Percentiles rank a stretch among this genome's conserved stretches.
Conservation (phyloP, 164 flowering plant species). For the grape (Vitis vinifera) region ASM3070453v1 NC_081819.1:13371001-13371500, state of each 20-base stretch:
- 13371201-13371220: neutral
- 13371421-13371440: neutral
- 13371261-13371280: neutral
- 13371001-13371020: slow-evolving; percentile 5
- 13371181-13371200: neutral
- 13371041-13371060: slow-evolving; percentile 13
- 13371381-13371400: neutral
- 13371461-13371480: neutral
- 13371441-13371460: neutral
- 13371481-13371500: neutral
- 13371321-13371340: neutral
- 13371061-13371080: neutral
- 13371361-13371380: neutral
- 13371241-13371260: neutral
- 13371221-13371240: neutral
- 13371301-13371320: neutral
- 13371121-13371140: slow-evolving; percentile 3
- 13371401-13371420: neutral
- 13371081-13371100: neutral
- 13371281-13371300: neutral
- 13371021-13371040: slow-evolving; percentile 9
- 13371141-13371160: slow-evolving; percentile 16
- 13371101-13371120: slow-evolving; percentile 4
- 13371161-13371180: slow-evolving; percentile 1
- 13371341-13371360: neutral